Evolutionary conservation across 768 basidiomycete species (phyloP).

Genomic region (Podaxis carcinomalis): DNA sequence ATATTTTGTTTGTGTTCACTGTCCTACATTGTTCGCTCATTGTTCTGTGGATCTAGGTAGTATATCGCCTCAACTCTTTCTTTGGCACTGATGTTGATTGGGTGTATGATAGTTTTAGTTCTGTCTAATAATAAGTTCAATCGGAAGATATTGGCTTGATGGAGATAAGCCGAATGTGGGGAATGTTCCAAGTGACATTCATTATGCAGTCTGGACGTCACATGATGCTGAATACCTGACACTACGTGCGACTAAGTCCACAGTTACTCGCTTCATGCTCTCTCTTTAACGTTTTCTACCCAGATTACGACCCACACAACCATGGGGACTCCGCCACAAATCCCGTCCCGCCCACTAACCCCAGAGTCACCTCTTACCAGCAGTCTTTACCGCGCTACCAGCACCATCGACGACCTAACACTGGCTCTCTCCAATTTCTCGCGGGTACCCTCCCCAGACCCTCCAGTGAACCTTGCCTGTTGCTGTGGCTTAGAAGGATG

Average conservation of each 20-base stretch:
- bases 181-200: neutral
- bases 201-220: neutral
- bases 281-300: neutral
- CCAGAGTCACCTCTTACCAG: slow-evolving; percentile 48
- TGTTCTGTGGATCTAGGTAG: slow-evolving; percentile 4
- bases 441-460: slow-evolving; percentile 71
- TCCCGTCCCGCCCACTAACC: slow-evolving; percentile 33
- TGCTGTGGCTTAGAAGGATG: slow-evolving; percentile 68
- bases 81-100: slow-evolving; percentile 3
- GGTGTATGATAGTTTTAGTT: slow-evolving; percentile 10
- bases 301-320: neutral
- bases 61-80: neutral
- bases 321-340: slow-evolving; percentile 16
- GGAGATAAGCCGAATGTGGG: neutral
- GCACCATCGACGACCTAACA: slow-evolving; percentile 78
- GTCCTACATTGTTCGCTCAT: neutral
- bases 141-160: neutral
- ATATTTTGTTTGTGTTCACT: neutral
- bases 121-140: slow-evolving; percentile 1
- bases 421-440: slow-evolving; percentile 70
- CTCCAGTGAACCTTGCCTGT: slow-evolving; percentile 45
- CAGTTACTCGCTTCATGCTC: neutral
- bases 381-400: slow-evolving; percentile 49
- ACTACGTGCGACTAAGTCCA: neutral
- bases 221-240: slow-evolving; percentile 2